These are phyloP conservation scores for Botrytis hyacinthi DNA, from an alignment of 2,329 filamentous ascomycete genomes.

Conservation along the genomic window DNA sequence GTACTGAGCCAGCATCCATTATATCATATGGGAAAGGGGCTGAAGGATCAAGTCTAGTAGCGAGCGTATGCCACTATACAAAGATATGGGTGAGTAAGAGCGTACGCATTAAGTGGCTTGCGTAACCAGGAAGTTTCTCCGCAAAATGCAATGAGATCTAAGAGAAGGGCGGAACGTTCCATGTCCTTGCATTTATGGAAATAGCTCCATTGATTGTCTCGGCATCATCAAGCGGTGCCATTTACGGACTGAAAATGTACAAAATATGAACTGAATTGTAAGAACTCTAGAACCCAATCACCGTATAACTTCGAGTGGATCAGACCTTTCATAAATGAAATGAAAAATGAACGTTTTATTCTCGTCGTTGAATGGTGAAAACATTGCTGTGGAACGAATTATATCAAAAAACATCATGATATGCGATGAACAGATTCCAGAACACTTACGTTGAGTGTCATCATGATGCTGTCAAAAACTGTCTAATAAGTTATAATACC, in stretches of 20 bases:
- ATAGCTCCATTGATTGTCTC: not conserved
- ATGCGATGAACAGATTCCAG: too few relatives aligned
- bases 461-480: not conserved
- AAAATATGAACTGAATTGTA: too few relatives aligned
- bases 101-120: not conserved
- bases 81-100: too few relatives aligned
- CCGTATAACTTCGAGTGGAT: too few relatives aligned
- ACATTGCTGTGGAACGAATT: too few relatives aligned
- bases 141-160: not conserved
- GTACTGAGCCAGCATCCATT: not conserved
- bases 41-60: not conserved
- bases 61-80: too few relatives aligned
- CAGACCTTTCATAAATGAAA: too few relatives aligned
- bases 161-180: not conserved
- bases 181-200: not conserved
- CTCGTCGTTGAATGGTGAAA: too few relatives aligned
- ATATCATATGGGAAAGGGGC: not conserved
- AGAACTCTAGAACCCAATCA: too few relatives aligned
- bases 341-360: too few relatives aligned
- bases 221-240: not conserved
- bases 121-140: not conserved
- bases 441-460: too few relatives aligned
- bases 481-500: not conserved
- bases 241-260: not conserved
- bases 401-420: too few relatives aligned